Evolutionary conservation across 1,284 basidiomycete genomes (phyloP).

Genomic region (Volvariella surrecta): DNA sequence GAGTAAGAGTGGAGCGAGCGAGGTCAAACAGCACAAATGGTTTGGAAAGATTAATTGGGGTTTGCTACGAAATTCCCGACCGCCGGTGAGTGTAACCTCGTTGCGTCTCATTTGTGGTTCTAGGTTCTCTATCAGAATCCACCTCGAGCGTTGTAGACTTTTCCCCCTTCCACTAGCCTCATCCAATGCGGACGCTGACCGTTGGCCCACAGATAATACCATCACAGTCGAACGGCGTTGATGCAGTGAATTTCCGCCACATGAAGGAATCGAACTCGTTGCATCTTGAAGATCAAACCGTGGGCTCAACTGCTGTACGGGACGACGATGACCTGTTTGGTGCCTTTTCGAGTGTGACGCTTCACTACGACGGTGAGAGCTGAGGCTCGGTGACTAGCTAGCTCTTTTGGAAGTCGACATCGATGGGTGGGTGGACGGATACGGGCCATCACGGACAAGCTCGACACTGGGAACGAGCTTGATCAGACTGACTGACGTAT

Average conservation of each 20-base stretch:
- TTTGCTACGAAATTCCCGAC: constrained; percentile 84
- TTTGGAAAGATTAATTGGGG: constrained; percentile 97
- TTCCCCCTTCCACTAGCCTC: too few species aligned
- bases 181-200: constrained; percentile 7
- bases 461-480: too few species aligned
- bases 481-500: too few species aligned
- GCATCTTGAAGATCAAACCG: constrained; percentile 68
- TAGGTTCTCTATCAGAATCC: too few species aligned
- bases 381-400: constrained; percentile 14
- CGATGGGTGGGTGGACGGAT: too few species aligned
- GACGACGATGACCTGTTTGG: constrained; percentile 65
- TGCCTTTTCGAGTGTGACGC: constrained; percentile 81
- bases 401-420: too few species aligned
- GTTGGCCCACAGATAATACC: constrained; percentile 66
- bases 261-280: constrained; percentile 86
- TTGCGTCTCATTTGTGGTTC: constrained; percentile 7
- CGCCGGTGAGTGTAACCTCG: constrained; percentile 61
- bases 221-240: constrained; percentile 72
- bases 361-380: constrained; percentile 73
- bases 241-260: constrained; percentile 87
- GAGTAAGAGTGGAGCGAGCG: constrained; percentile 89
- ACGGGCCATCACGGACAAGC: too few species aligned
- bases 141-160: too few species aligned
- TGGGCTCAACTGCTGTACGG: constrained; percentile 16
- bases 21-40: constrained; percentile 99